Evolutionary conservation across 257 asterid genomes (phyloP).

Genomic region (Nicotiana sylvestris): DNA sequence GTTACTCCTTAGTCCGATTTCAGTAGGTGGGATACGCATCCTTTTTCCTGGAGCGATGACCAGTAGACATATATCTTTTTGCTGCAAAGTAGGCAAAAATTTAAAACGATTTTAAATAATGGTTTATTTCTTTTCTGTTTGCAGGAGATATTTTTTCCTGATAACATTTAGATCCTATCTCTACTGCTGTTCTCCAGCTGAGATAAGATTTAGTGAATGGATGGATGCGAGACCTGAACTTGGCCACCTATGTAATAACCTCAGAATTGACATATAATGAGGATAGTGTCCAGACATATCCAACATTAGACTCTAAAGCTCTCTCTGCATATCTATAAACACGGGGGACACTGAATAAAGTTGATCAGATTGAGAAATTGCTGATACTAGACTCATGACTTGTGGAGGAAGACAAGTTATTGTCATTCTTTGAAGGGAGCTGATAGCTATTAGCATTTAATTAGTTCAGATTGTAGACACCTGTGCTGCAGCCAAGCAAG

Average conservation of each 20-base stretch:
- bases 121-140: constrained; percentile 15
- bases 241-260: constrained; percentile 84
- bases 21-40: background rate
- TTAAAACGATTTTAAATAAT: background rate
- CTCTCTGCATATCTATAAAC: constrained; percentile 5
- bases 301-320: background rate
- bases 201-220: constrained; percentile 65
- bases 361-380: background rate
- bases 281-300: background rate
- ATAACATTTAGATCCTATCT: constrained; percentile 90
- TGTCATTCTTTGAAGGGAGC: background rate
- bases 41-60: background rate
- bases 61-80: background rate
- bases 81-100: background rate
- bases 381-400: background rate
- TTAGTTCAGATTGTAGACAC: background rate
- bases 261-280: constrained; percentile 56
- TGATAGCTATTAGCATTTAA: background rate
- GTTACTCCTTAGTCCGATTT: background rate
- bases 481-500: constrained; percentile 5
- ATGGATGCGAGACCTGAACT: constrained; percentile 96
- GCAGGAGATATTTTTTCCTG: constrained; percentile 94
- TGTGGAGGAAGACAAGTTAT: background rate
- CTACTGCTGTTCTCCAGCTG: constrained; percentile 54
- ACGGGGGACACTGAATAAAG: background rate